Base-by-base conservation (phyloP, 2,329 filamentous ascomycete genomes). In the Aureobasidium sp. region DNA sequence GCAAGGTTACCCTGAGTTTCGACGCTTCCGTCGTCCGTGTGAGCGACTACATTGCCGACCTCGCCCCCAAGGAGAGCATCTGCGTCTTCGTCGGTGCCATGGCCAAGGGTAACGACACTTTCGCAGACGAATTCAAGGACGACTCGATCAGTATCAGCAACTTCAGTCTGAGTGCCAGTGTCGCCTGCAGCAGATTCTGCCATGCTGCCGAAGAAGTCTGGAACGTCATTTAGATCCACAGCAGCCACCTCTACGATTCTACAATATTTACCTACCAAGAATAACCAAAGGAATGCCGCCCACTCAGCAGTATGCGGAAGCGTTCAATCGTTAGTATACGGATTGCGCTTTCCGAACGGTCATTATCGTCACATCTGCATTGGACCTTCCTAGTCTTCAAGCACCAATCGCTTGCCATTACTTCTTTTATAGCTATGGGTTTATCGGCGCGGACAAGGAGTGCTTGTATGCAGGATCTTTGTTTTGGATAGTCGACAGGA, bases 121-220 rank as follows among this genome's bases (percentile, higher is more conserved):
- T 99, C 73, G 94, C 94, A 65, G 94, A 99, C 72, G 83, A 84
- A 42, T 90, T 89, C 75, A 95, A 97, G 69, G 93, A 97, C 71
- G 94, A 99, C 77, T 90, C 95, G 70, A 97, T 99, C 71, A 90
- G 89, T 68, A 97, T 99, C 78, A 97, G 93, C 81, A 96, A 96
- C 75, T 99, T 89, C 81, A 96, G 92, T 71, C 81, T 99, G 64
- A 96, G 90, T 70, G 94, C 94, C 63, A 97, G 93, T 78, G 94
- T 99, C 64, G 93, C 94, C 45, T 99, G 94, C 82, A 96, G 93
- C 84, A 99, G 97, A 76, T 97, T 99, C 80, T 97, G 94, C 76
- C 94, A 99, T 75, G 94, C 93, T 42, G 93, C 92, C 45, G 94
- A 99, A 77, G 94, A 99, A 74, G 87, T 88, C 37, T 99, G 94